A percentile compares a stretch with the other conserved stretches of the same genome.
These are phyloP conservation scores for Globisporangium paroecandrum DNA, from an alignment of 352 stramenopile genomes.

Conservation along the genomic window DNA sequence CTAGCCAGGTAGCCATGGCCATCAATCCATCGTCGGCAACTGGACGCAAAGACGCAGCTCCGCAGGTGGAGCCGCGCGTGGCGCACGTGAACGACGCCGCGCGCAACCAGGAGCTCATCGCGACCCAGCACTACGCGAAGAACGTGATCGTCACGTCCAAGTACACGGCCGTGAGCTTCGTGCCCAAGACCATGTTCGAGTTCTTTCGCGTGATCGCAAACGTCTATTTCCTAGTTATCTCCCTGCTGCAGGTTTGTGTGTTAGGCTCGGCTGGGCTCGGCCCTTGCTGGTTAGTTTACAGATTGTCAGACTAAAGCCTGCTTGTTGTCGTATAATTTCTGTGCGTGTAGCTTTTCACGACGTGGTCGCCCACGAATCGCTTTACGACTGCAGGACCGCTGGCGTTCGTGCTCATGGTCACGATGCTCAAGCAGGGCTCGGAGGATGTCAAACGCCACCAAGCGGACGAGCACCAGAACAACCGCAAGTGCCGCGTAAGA, in stretches of 20 bases:
- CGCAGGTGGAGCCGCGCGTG: conserved; percentile 34
- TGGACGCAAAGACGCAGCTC: no score
- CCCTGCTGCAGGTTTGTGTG: conserved; percentile 87
- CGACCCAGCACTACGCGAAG: conserved; percentile 43
- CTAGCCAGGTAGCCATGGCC: no score
- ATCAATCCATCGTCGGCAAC: no score
- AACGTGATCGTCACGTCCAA: conserved; percentile 90
- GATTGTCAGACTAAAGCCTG: neutral
- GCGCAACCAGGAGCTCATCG: conserved; percentile 56
- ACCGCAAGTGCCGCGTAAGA: conserved; percentile 42
- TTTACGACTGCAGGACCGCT: conserved; percentile 74
- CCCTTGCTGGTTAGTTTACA: no score
- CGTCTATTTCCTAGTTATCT: conserved; percentile 94
- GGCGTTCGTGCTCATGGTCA: conserved; percentile 69
- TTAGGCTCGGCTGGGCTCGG: conserved; percentile 6
- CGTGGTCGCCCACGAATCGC: conserved; percentile 68
- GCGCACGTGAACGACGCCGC: conserved; percentile 48
- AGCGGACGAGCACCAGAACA: conserved; percentile 60
- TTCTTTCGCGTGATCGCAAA: conserved; percentile 94
- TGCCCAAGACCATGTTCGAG: conserved; percentile 92
- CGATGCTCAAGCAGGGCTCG: conserved; percentile 71
- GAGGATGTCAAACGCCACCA: conserved; percentile 78
- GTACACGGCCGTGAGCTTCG: conserved; percentile 91
- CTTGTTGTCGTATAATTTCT: no score
- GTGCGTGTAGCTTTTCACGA: conserved; percentile 39